Conservation (phyloP, 306 rosid species). For the Medicago ruthenica region DNA sequence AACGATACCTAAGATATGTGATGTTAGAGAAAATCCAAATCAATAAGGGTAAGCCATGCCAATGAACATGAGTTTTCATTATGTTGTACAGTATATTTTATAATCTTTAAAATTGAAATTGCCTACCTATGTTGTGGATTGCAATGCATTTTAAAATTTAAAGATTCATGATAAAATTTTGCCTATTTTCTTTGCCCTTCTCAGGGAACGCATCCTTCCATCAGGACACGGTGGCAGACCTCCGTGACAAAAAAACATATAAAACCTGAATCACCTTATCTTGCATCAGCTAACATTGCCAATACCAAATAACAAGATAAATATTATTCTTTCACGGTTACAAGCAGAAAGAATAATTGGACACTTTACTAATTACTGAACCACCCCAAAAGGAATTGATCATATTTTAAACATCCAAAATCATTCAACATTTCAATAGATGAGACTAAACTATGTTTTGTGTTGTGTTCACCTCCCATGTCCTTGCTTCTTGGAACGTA, state of each 20-base stretch:
- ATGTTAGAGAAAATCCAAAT: too few relatives aligned
- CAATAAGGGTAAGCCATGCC: too few relatives aligned
- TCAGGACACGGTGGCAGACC: too few relatives aligned
- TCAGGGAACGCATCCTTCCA: too few relatives aligned
- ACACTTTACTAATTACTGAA: not conserved
- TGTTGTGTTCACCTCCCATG: not conserved
- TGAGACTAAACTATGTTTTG: not conserved
- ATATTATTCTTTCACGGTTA: not conserved
- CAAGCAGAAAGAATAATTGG: not conserved
- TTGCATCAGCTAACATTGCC: not conserved
- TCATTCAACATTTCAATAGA: not conserved
- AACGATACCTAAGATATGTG: too few relatives aligned
- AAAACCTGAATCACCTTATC: not conserved
- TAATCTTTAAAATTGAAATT: too few relatives aligned
- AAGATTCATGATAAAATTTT: not conserved
- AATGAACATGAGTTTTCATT: too few relatives aligned
- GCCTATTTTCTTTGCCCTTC: too few relatives aligned
- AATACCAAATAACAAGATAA: not conserved
- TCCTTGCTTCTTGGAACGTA: not conserved
- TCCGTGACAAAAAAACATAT: too few relatives aligned
- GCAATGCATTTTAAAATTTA: not conserved
- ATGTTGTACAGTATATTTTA: too few relatives aligned
- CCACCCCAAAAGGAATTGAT: constrained; percentile 1
- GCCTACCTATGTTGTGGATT: too few relatives aligned
- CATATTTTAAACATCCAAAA: not conserved